Evolutionary conservation across 2,329 filamentous ascomycete genomes (phyloP), one percentile per base, ranked within the genome.

Genomic region (Trichoderma koningii): DNA sequence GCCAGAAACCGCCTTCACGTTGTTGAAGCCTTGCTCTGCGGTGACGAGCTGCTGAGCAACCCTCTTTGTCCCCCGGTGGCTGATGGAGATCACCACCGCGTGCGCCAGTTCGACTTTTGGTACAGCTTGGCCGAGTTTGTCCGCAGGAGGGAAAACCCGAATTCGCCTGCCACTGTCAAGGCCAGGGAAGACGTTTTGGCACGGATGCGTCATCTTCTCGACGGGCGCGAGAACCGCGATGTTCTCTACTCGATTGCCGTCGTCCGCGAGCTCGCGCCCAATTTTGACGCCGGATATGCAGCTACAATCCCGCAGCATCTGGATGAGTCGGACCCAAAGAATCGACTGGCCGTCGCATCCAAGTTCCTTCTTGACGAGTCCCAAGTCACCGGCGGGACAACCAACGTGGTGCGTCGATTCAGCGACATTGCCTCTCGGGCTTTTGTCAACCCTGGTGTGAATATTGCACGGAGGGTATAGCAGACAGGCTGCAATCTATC

Each of bases 201-300:
- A 5, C 83, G 83, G 59, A 85, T 92, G 75, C 87, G 92, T 38
- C 83, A 83, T 64, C 82, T 94, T 23, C 82, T 97, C 14, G 90
- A 92, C 70, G 89, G 89, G 55, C 85, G 89, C 26, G 93, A 97
- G 78, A 95, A 94, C 72, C 87, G 93, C 61, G 93, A 97, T 74
- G 89, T 97, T 19, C 85, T 97, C 64, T 97, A 97, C 77, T 95
- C 91, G 0, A 89, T 97, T 69, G 91, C 91, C 9, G 86, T 96
- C 63, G 87, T 90, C 17, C 87, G 92, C 28, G 87, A 93, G 68
- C 82, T 93, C 56, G 88, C 90, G 52, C 87, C 87, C 38, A 85
- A 87, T 52, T 87, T 84, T 72, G 84, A 84, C 15, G 80, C 86
- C 12, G 84, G 83, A 68, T 85, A 85, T 38, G 84, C 84, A 68